Conservation (phyloP, 1,139 yeast species). For the Hyphopichia fennica region DNA sequence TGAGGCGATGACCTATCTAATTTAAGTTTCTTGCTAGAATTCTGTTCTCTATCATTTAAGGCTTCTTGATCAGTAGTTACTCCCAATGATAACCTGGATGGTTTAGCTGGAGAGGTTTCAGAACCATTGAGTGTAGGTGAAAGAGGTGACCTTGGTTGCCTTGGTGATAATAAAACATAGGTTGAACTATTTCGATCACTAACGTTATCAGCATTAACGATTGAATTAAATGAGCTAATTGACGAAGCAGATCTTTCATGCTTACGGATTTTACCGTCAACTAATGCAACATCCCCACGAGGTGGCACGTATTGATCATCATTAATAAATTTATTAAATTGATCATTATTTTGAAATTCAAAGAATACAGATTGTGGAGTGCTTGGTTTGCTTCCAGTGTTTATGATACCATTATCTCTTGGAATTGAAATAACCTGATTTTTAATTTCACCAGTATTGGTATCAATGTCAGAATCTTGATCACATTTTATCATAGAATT, state of each 20-base stretch:
- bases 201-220: slow-evolving; percentile 8
- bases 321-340: slow-evolving; percentile 23
- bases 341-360: slow-evolving; percentile 14
- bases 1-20: slow-evolving; percentile 1
- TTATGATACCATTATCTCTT: not conserved
- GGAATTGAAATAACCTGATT: not conserved
- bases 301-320: slow-evolving; percentile 39
- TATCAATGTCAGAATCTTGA: not conserved
- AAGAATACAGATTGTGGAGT: slow-evolving; percentile 10
- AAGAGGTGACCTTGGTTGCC: slow-evolving; percentile 1
- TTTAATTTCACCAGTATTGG: not conserved
- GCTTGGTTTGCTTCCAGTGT: slow-evolving; percentile 6
- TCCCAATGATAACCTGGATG: too few relatives aligned
- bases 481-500: not conserved
- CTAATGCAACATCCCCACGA: slow-evolving; percentile 32
- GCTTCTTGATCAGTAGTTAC: not conserved
- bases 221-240: slow-evolving; percentile 22
- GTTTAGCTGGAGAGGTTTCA: not conserved
- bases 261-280: slow-evolving; percentile 21
- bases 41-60: not conserved
- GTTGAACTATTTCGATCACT: slow-evolving; percentile 3
- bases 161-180: slow-evolving; percentile 1
- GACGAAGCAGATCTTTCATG: slow-evolving; percentile 25
- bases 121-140: slow-evolving; percentile 1
- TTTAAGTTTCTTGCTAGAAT: not conserved